Base-by-base conservation (phyloP, 2,329 filamentous ascomycete species). In the Colletotrichum sidae region DNA sequence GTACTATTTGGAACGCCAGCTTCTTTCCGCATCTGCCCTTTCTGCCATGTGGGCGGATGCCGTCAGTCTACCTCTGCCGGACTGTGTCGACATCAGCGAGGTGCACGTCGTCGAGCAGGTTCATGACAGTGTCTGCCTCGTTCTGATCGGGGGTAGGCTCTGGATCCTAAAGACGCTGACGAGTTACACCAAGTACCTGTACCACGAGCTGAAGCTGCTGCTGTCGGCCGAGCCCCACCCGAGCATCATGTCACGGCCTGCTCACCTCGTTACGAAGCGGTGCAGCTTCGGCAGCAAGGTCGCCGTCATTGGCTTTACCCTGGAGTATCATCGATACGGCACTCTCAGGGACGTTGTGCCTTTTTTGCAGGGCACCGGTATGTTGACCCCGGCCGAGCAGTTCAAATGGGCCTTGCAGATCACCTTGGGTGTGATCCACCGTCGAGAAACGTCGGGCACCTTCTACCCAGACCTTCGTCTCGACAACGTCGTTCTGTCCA, bases 391-490 rank as follows among this genome's bases (percentile, higher is more conserved):
- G 37, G 66, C 72, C 1, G 79, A 83, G 62, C 83, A 87, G 71
- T 71, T 84, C 15, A 83, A 80, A 66, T 89, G 86, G 86, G 81
- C 83, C 2, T 71, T 76, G 6, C 85, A 88, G 73, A 77, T 88
- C 38, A 78, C 84, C 1, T 80, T 77, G 2, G 85, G 84, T 8
- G 73, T 88, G 34, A 70, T 80, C 17, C 85, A 88, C 69, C 76
- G 87, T 49, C 81, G 81, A 53, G 73, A 78, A 51, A 76, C 78
- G 12, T 79, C 80, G 10, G 72, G 71, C 41, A 80, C 80, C 33
- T 88, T 85, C 70, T 88, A 88, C 68, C 84, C 86, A 2, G 86
- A 89, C 68, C 79, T 88, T 12, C 83, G 86, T 12, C 80, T 88
- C 5, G 86, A 89, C 72, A 88, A 89, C 68, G 78, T 89, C 39